Percentiles rank a stretch among this genome's conserved stretches.
phyloP scores from a whole-genome alignment of 805 yeast genomes.

The Kodamaea leandrae region DNA sequence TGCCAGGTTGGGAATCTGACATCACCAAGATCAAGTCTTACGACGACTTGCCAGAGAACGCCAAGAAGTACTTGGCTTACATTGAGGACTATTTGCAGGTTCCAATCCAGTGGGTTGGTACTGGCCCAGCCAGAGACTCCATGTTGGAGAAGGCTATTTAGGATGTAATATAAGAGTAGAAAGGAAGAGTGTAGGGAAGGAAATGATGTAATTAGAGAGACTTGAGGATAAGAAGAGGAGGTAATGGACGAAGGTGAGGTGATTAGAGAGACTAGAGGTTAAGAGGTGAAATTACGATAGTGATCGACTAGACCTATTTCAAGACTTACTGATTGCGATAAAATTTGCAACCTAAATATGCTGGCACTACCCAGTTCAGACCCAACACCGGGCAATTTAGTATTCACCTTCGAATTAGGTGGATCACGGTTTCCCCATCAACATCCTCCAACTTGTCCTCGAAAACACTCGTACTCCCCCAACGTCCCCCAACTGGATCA shows the following conservation, averaged over 20 bases:
- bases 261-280: too few relatives aligned
- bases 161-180: neutral
- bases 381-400: too few relatives aligned
- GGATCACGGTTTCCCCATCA: too few relatives aligned
- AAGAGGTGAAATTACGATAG: too few relatives aligned
- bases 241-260: neutral
- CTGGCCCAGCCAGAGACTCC: constrained; percentile 95
- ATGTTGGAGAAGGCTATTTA: constrained; percentile 62
- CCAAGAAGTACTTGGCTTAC: constrained; percentile 76
- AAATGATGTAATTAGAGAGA: neutral
- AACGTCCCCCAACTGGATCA: neutral
- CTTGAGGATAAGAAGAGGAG: neutral
- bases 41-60: constrained; percentile 82
- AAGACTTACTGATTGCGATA: too few relatives aligned
- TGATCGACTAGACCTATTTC: too few relatives aligned
- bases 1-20: constrained; percentile 92
- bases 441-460: too few relatives aligned
- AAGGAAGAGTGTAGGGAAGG: neutral
- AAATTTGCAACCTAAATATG: too few relatives aligned
- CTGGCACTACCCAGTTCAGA: too few relatives aligned
- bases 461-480: too few relatives aligned
- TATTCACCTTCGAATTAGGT: too few relatives aligned
- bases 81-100: constrained; percentile 83
- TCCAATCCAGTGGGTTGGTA: constrained; percentile 96
- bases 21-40: constrained; percentile 69